Base-by-base conservation (phyloP, 345 rosid genomes). In the Garcia nutans region DNA sequence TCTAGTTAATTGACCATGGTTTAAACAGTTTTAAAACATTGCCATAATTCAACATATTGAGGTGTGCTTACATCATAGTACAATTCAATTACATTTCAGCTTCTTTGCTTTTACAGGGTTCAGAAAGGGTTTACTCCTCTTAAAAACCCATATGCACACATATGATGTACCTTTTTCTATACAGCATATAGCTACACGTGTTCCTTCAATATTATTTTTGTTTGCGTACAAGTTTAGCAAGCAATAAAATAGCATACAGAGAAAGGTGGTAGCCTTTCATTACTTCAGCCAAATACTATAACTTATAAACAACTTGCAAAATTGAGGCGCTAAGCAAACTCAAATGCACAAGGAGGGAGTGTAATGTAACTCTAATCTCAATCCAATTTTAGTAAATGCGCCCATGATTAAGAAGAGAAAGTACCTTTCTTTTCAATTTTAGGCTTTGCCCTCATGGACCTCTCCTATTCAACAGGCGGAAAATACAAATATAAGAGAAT, bases 401-500 rank as follows among this genome's bases (percentile, higher is more conserved):
- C 6, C 37, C 10, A 54, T 3, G 10, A 50, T 33, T 10, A 19
- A 17, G 3, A 58, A 57, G 62, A 17, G 47, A 72, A 69, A 5
- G 49, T 65, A 86, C 90, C 88, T 78, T 86, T 89, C 75, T 80
- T 89, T 77, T 87, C 92, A 63, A 74, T 41, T 82, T 83, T 86
- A 71, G 83, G 74, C 87, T 71, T 87, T n/a, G 74, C 72, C 79
- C 65, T 88, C 26, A 71, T 15, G 49, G 83, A 74, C 59, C 81
- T 75, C 85, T 87, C 88, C 92, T 90, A 65, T 24, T 26, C 65
- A 57, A 57, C 56, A 60, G 50, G 59, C 6, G 78, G 49, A 79
- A 76, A 68, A 68, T 23, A 28, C 17, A 68, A 71, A 68, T 1
- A 73, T 3, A 19, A 70, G 20, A 44, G 67, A 56, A 42, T 0